phyloP scores from a whole-genome alignment of 2,329 filamentous ascomycete species.

The Hortaea sp. region DNA sequence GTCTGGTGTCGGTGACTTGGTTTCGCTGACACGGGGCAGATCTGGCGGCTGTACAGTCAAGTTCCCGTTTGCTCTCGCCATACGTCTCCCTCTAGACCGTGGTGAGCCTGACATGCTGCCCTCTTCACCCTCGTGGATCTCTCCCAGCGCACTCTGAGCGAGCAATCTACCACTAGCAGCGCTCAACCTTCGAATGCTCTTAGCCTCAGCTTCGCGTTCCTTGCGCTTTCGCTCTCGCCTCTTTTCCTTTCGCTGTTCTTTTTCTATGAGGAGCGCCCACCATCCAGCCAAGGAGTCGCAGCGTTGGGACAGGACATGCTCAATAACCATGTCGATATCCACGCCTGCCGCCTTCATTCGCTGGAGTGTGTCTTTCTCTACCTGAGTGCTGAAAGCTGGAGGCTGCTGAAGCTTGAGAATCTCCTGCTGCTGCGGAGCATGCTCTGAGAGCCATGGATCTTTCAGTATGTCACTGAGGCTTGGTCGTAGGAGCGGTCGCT shows the following conservation, averaged over 20 bases:
- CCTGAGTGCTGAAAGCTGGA: slow-evolving; percentile 68
- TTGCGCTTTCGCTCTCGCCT: slow-evolving; percentile 72
- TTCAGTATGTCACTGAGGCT: slow-evolving; percentile 73
- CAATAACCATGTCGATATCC: slow-evolving; percentile 86
- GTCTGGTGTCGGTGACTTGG: slow-evolving; percentile 31
- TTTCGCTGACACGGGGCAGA: slow-evolving; percentile 66
- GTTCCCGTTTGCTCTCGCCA: slow-evolving; percentile 47
- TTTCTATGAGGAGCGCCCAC: slow-evolving; percentile 92
- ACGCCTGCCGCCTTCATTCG: slow-evolving; percentile 91
- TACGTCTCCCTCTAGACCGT: slow-evolving; percentile 63
- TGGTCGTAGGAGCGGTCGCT: slow-evolving; percentile 75
- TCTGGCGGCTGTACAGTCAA: slow-evolving; percentile 49
- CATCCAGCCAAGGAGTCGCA: slow-evolving; percentile 88
- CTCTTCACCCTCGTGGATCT: slow-evolving; percentile 66
- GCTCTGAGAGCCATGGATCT: slow-evolving; percentile 77
- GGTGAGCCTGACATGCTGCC: slow-evolving; percentile 44
- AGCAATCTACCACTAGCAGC: slow-evolving; percentile 80
- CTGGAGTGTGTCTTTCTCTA: slow-evolving; percentile 86
- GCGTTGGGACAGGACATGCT: slow-evolving; percentile 80
- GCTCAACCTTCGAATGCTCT: slow-evolving; percentile 71
- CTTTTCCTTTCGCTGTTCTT: slow-evolving; percentile 78
- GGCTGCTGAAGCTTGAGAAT: slow-evolving; percentile 76
- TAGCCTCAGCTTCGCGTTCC: slow-evolving; percentile 72
- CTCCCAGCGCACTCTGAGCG: slow-evolving; percentile 56
- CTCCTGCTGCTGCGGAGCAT: slow-evolving; percentile 78